phyloP scores from a whole-genome alignment of 192 early-diverging fungal genomes.

The Coemansia sp. region DNA sequence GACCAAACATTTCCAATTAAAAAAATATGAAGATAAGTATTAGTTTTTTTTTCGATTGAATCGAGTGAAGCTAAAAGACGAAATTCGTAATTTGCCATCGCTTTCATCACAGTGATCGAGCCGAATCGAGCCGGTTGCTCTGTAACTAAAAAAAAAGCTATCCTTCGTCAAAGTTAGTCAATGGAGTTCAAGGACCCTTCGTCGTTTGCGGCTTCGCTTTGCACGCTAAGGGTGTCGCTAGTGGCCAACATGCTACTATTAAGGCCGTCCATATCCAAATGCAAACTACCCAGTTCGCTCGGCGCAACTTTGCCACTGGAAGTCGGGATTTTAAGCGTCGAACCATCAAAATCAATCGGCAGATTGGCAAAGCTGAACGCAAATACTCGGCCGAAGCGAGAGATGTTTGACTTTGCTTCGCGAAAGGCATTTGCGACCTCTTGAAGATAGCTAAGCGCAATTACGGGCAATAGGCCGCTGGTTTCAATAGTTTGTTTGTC shows the following conservation, averaged over 20 bases:
- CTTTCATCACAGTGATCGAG: neutral
- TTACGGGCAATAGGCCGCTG: slow-evolving; percentile 9
- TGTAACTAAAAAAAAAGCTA: neutral
- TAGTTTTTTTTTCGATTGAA: neutral
- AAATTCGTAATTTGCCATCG: neutral
- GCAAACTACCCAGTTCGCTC: neutral
- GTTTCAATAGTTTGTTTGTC: neutral
- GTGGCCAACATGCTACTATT: neutral
- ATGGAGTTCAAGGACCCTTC: neutral
- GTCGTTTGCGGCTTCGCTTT: neutral
- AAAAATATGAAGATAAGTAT: neutral
- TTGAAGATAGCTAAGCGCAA: slow-evolving; percentile 22
- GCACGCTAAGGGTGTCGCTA: neutral
- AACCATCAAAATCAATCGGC: slow-evolving; percentile 5
- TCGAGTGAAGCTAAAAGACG: neutral
- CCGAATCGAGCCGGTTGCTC: neutral
- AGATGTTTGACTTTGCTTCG: neutral
- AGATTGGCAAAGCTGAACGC: slow-evolving; percentile 24
- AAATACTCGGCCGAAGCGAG: slow-evolving; percentile 10
- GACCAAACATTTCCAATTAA: slow-evolving; percentile 30
- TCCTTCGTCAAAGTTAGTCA: neutral
- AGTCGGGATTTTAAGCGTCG: neutral
- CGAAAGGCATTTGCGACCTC: slow-evolving; percentile 3
- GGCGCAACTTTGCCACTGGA: neutral
- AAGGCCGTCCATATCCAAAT: neutral